These are phyloP conservation scores for Pisolithus orientalis DNA, from an alignment of 768 basidiomycete genomes.

Conservation along the genomic window DNA sequence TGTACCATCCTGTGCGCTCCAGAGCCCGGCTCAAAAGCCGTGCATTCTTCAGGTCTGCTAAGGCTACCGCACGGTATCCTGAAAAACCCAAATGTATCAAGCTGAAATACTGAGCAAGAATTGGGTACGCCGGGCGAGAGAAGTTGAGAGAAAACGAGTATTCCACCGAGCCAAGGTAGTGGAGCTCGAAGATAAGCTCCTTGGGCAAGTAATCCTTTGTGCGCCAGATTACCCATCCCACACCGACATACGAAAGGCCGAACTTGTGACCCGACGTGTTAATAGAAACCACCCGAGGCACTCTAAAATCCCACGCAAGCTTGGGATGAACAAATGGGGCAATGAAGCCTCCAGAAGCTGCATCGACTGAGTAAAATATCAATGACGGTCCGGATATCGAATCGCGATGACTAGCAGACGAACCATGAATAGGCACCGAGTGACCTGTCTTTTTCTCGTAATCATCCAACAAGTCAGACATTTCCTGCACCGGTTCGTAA, in stretches of 20 bases:
- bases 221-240: slow-evolving; percentile 63
- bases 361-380: slow-evolving; percentile 36
- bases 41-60: slow-evolving; percentile 51
- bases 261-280: slow-evolving; percentile 59
- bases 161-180: slow-evolving; percentile 52
- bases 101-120: slow-evolving; percentile 59
- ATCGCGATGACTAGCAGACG: slow-evolving; percentile 23
- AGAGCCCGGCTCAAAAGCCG: slow-evolving; percentile 58
- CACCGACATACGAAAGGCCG: slow-evolving; percentile 48
- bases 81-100: slow-evolving; percentile 56
- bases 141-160: slow-evolving; percentile 70
- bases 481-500: slow-evolving; percentile 79
- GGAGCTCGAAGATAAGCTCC: slow-evolving; percentile 61
- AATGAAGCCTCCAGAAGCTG: slow-evolving; percentile 55
- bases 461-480: slow-evolving; percentile 64
- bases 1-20: slow-evolving; percentile 49
- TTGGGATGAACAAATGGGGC: slow-evolving; percentile 58
- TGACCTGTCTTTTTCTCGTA: slow-evolving; percentile 43
- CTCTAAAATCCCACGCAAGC: slow-evolving; percentile 52
- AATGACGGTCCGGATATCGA: slow-evolving; percentile 2
- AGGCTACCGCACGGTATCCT: slow-evolving; percentile 43
- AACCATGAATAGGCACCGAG: slow-evolving; percentile 38
- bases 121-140: slow-evolving; percentile 54
- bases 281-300: slow-evolving; percentile 54
- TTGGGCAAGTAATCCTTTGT: slow-evolving; percentile 52